Base-by-base conservation (phyloP, 1,284 basidiomycete species). In the Mycosarcoma maydis region DNA sequence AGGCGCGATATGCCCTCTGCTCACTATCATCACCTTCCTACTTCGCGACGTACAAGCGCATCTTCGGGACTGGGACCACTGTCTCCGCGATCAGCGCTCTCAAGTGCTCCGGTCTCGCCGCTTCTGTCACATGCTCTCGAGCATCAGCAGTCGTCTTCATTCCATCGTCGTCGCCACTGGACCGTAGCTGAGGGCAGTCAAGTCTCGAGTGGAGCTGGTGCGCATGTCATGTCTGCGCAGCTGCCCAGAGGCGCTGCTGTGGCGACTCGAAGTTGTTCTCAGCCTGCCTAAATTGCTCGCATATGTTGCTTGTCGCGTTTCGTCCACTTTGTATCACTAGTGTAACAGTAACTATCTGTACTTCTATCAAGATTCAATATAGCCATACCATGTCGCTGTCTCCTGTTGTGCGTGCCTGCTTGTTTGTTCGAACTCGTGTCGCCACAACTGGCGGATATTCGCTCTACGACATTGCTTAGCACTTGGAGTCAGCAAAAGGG, bases 101-200 rank as follows among this genome's bases (percentile, higher is more conserved):
- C 30, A 8, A 59, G 56, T 33, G 43, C 30, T 7, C 58, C 58
- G 6, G 38, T 52, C 11, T 61, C 52, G 14, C 58, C 58, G 2
- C 41, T 38, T 6, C 47, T 54, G 5, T 23, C 58, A 20, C 47
- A 55, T 11, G 23, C 39, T 4, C 20, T 30, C 24, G 47, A 44
- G 32, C 45, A 45, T 20, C 44, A 40, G 32, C 58, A 53, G 22
- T 33, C 46, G 6, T 33, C 41, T 6, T 37, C 41, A 11, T 55
- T 40, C 47, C 51, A 61, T 36, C 36, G 52, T 6, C 58, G 58
- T 36, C 51, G 58, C 10, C 58, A 61, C 43, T 61, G 58, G 58
- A 61, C 58, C 14, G 52, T 61, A 19, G 58, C 58, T 27, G 51
- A 61, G 42, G 58, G 58, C n/a, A 61, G 58, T 19, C 51, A 51